Evolutionary conservation across 2,329 filamentous ascomycete genomes (phyloP).

Genomic region (Apiospora saccharicola): DNA sequence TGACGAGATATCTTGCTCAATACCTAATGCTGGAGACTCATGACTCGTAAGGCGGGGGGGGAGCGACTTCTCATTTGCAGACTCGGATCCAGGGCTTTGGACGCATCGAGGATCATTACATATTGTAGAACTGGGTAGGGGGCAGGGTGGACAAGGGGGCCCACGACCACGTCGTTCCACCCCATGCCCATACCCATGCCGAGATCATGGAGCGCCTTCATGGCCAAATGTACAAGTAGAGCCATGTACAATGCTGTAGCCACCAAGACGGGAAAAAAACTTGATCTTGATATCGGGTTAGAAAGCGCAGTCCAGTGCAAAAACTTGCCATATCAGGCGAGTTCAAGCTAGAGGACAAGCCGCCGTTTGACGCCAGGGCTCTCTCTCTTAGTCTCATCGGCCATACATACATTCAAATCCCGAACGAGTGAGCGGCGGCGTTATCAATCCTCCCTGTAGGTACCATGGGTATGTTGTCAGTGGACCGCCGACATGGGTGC

Average conservation of each 20-base stretch:
- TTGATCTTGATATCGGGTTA: background rate
- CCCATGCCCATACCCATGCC: conserved; percentile 15
- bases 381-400: background rate
- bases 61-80: conserved; percentile 14
- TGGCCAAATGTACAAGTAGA: background rate
- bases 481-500: conserved; percentile 10
- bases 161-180: conserved; percentile 23
- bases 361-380: background rate
- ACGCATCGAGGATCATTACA: conserved; percentile 24
- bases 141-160: conserved; percentile 19
- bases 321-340: background rate
- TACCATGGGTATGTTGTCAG: background rate
- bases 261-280: background rate
- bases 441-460: background rate
- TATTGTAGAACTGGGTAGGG: background rate
- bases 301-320: background rate
- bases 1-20: background rate
- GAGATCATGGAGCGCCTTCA: conserved; percentile 17
- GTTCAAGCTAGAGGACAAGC: background rate
- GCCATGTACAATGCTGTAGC: background rate
- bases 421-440: background rate
- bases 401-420: background rate
- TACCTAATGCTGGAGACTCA: background rate
- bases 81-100: conserved; percentile 23
- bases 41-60: conserved; percentile 24